Base-by-base conservation (phyloP, 202 grass and related monocot genomes). In the Tripidium arundinaceum region DNA sequence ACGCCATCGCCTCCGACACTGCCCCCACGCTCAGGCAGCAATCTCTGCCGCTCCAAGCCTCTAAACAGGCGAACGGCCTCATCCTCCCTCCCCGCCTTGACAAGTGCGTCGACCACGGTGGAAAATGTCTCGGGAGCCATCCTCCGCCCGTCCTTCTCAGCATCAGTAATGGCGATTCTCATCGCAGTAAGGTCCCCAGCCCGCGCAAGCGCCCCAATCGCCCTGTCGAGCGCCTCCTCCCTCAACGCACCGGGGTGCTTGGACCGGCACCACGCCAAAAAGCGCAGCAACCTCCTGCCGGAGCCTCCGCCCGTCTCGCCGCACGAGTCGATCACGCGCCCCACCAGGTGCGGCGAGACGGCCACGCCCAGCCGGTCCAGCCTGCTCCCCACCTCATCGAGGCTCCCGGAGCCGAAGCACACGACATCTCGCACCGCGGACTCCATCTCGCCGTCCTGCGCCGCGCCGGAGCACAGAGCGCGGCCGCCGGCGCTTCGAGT, bases 41-140 rank as follows among this genome's bases (percentile, higher is more conserved):
- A 75, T 4, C 39, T 52, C 49, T 82, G 81, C 64, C 50, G 62
- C 62, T 82, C 88, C 63, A 94, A 49, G 11, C 86, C 80, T 64
- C 86, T 81, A 13, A 94, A 91, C 72, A 94, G 29, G 3, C 73
- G 73, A 33, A 94, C 77, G 3, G 83, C 88, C 27, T 87, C 77
- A 18, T 89, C 88, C 83, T 89, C 81, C 74, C 75, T 86, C 40
- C 78, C 92, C 1, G 41, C 33, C 40, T 87, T 83, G 13, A 91
- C 88, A 26, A 94, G 92, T 11, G 86, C 80, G 68, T 91, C 84
- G 0, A 78, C 50, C 11, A 94, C 88, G 0, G 85, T 8, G 19
- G 81, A 68, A 43, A 94, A 91, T 0, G 92, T 91, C 81, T 77
- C 88, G 0, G n/a, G n/a, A n/a, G n/a, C n/a, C n/a, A n/a, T n/a